These are phyloP conservation scores for Apiospora malaysiana DNA, from an alignment of 2,329 filamentous ascomycete species.

Conservation along the genomic window DNA sequence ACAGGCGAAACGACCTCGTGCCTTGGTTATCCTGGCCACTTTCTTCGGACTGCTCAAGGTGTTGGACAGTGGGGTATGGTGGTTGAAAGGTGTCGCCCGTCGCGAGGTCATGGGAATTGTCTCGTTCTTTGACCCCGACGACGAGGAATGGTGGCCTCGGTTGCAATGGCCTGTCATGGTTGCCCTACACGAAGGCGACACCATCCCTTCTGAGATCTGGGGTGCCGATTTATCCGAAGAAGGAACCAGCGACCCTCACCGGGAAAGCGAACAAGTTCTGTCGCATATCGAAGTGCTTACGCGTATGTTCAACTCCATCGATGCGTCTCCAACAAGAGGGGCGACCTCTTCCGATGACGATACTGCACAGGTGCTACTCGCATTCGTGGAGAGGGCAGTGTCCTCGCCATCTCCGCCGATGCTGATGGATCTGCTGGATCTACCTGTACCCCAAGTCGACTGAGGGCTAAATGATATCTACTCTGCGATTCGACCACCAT, in stretches of 20 bases:
- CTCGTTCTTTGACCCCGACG: conserved; percentile 62
- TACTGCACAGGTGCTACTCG: conserved; percentile 11
- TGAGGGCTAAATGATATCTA: background rate
- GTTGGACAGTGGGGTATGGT: conserved; percentile 66
- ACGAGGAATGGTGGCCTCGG: conserved; percentile 63
- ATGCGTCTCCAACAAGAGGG: background rate
- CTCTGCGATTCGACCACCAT: background rate
- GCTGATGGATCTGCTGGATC: conserved; percentile 4
- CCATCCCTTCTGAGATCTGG: conserved; percentile 63
- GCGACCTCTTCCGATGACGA: background rate
- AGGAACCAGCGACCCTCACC: conserved; percentile 44
- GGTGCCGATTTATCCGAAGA: conserved; percentile 54
- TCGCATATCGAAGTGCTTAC: conserved; percentile 54
- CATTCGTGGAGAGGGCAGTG: conserved; percentile 8
- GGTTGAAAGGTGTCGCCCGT: conserved; percentile 70
- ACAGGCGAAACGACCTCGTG: conserved; percentile 63
- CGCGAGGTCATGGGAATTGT: conserved; percentile 70
- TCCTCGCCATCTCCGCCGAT: background rate
- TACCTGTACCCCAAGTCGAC: conserved; percentile 6
- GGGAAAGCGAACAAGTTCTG: conserved; percentile 28
- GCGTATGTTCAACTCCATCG: conserved; percentile 40
- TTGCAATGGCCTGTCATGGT: conserved; percentile 67
- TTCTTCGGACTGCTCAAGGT: conserved; percentile 71
- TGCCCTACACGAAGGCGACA: conserved; percentile 59
- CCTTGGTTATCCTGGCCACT: conserved; percentile 67